Evolutionary conservation across 805 yeast genomes (phyloP).

Genomic region (Hanseniaspora pseudoguilliermondii): DNA sequence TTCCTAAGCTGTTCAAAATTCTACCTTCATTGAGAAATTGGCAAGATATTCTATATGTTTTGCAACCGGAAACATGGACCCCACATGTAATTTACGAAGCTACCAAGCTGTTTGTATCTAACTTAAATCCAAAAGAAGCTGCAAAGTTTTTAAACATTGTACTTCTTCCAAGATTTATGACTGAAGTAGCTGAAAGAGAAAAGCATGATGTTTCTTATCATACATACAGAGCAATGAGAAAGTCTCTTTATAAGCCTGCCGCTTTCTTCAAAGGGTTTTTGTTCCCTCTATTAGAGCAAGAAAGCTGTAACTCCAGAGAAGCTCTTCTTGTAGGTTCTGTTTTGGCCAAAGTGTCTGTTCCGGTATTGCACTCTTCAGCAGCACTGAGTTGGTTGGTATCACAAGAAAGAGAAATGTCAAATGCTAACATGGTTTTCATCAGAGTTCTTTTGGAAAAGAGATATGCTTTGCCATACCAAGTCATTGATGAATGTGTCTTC

Average conservation of each 20-base stretch:
- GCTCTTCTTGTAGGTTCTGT: conserved; percentile 93
- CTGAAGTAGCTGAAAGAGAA: conserved; percentile 57
- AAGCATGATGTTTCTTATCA: conserved; percentile 81
- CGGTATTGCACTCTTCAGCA: conserved; percentile 91
- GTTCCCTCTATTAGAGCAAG: conserved; percentile 74
- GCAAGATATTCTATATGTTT: conserved; percentile 88
- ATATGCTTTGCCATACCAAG: conserved; percentile 93
- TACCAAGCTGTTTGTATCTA: conserved; percentile 84
- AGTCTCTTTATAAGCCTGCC: conserved; percentile 89
- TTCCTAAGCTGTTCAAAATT: conserved; percentile 93
- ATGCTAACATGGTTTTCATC: conserved; percentile 75
- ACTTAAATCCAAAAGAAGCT: conserved; percentile 74
- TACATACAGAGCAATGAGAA: conserved; percentile 79
- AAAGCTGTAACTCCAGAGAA: conserved; percentile 76
- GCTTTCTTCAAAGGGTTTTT: conserved; percentile 95
- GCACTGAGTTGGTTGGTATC: conserved; percentile 74
- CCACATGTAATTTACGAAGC: conserved; percentile 93
- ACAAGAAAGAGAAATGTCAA: conserved; percentile 31
- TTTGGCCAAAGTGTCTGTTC: conserved; percentile 76
- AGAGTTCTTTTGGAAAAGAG: conserved; percentile 83
- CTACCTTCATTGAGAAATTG: conserved; percentile 86
- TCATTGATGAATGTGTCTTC: conserved; percentile 84
- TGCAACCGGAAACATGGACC: conserved; percentile 88
- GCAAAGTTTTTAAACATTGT: conserved; percentile 65
- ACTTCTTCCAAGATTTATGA: conserved; percentile 58